phyloP scores from a whole-genome alignment of 805 yeast species.

The Wickerhamiella spandovensis region DNA sequence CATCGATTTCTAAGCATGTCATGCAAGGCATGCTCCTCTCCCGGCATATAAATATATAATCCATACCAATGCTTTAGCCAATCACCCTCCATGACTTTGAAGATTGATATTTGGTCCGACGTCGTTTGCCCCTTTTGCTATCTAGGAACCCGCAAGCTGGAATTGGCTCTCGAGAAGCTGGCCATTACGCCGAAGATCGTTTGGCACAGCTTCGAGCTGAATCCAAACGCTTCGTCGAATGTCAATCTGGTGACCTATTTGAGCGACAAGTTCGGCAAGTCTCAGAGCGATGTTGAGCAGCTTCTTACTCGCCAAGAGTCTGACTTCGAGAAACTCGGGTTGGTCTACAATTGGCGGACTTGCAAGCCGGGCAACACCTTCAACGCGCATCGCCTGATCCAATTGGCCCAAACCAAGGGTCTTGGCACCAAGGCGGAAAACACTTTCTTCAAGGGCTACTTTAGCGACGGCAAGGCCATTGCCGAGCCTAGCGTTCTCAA shows the following conservation, averaged over 20 bases:
- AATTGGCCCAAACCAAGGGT: neutral
- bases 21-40: neutral
- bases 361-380: neutral
- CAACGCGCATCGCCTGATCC: neutral
- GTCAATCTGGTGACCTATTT: neutral
- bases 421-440: neutral
- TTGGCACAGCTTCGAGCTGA: neutral
- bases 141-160: neutral
- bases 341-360: neutral
- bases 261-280: neutral
- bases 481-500: neutral
- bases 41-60: too few relatives aligned
- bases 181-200: neutral
- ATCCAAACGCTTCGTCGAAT: neutral
- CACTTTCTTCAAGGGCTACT: neutral
- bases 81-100: neutral
- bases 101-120: neutral
- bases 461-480: neutral
- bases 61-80: too few relatives aligned
- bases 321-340: neutral
- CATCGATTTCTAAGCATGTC: neutral
- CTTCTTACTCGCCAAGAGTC: neutral
- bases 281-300: neutral
- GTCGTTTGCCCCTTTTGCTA: neutral
- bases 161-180: neutral